Evolutionary conservation across 768 basidiomycete species (phyloP).

Genomic region (Botryobasidium botryosum): DNA sequence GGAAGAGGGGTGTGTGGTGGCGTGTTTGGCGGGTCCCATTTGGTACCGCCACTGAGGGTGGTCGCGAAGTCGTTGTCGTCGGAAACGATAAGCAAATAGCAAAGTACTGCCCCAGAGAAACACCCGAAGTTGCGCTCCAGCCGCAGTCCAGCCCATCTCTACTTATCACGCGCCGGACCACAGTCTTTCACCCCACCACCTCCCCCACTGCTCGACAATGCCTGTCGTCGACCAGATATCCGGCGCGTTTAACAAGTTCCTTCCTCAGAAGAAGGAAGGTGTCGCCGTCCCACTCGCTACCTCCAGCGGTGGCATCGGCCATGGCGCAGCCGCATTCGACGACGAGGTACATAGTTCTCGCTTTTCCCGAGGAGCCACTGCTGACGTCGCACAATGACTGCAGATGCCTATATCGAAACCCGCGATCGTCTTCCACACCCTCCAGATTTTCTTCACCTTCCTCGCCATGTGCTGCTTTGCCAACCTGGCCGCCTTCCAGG

Average conservation of each 20-base stretch:
- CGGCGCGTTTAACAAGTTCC: conserved; percentile 30
- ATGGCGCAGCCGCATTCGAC: conserved; percentile 43
- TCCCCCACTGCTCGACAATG: no score
- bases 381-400: not conserved
- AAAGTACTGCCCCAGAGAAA: no score
- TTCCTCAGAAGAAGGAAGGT: conserved; percentile 25
- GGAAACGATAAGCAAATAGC: no score
- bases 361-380: not conserved
- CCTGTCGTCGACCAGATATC: conserved; percentile 39
- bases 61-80: no score
- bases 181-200: no score
- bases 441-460: conserved; percentile 85
- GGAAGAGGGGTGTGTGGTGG: no score
- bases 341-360: conserved; percentile 47
- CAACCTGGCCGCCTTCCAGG: conserved; percentile 75
- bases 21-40: no score
- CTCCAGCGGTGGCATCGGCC: conserved; percentile 25
- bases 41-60: no score
- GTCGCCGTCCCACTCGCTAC: conserved; percentile 1
- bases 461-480: conserved; percentile 85
- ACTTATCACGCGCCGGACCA: no score
- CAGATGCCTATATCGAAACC: conserved; percentile 84
- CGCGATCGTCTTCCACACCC: conserved; percentile 54
- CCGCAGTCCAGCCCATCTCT: no score
- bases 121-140: no score